phyloP scores from a whole-genome alignment of 352 stramenopile genomes.

The Phytophthora litchii region DNA sequence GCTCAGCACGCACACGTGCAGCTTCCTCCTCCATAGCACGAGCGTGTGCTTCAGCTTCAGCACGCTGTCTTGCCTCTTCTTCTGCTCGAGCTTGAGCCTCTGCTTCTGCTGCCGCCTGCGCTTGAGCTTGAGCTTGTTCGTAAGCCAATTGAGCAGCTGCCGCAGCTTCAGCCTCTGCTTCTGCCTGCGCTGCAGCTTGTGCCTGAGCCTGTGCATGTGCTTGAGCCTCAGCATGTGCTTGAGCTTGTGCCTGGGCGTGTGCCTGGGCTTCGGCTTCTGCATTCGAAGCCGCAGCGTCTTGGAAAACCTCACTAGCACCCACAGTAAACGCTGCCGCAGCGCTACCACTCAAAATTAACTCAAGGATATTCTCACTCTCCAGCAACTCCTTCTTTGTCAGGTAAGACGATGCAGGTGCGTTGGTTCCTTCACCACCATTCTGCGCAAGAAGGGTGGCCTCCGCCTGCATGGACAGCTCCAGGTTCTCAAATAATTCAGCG shows the following conservation, averaged over 20 bases:
- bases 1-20: slow-evolving; percentile 31
- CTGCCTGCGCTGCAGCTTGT: slow-evolving; percentile 30
- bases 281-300: slow-evolving; percentile 20
- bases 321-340: slow-evolving; percentile 20
- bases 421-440: slow-evolving; percentile 58
- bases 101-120: slow-evolving; percentile 42
- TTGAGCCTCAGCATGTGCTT: slow-evolving; percentile 31
- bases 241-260: slow-evolving; percentile 33
- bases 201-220: slow-evolving; percentile 31
- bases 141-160: slow-evolving; percentile 23
- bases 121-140: slow-evolving; percentile 34
- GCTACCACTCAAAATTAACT: slow-evolving; percentile 48
- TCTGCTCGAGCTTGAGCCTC: slow-evolving; percentile 32
- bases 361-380: slow-evolving; percentile 66
- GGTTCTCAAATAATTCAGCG: slow-evolving; percentile 95
- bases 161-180: slow-evolving; percentile 24
- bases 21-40: slow-evolving; percentile 33
- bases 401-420: slow-evolving; percentile 75
- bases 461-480: slow-evolving; percentile 94
- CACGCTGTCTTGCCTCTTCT: slow-evolving; percentile 31
- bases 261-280: slow-evolving; percentile 32
- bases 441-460: slow-evolving; percentile 92
- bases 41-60: slow-evolving; percentile 36
- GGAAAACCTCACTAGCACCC: slow-evolving; percentile 15
- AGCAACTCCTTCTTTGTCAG: slow-evolving; percentile 64